phyloP scores from a whole-genome alignment of 1,284 basidiomycete species.

The Phlebopus sp. region DNA sequence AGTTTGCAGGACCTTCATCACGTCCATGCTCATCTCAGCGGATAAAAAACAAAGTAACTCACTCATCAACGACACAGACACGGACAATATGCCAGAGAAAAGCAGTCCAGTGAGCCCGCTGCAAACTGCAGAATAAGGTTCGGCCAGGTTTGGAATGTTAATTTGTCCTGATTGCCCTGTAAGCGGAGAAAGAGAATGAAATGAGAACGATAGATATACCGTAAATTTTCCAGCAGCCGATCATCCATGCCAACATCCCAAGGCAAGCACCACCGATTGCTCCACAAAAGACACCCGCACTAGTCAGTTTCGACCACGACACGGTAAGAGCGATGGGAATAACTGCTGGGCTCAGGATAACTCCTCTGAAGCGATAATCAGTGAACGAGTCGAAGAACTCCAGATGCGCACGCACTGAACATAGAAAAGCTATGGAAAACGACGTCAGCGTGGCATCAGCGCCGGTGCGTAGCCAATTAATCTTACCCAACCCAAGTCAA shows the following conservation, averaged over 20 bases:
- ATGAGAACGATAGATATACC: conserved; percentile 23
- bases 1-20: conserved; percentile 40
- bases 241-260: conserved; percentile 51
- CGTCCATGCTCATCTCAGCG: not conserved
- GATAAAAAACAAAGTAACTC: conserved; percentile 14
- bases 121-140: conserved; percentile 48
- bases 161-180: conserved; percentile 33
- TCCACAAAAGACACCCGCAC: conserved; percentile 40
- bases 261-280: conserved; percentile 41
- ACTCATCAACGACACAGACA: conserved; percentile 43
- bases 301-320: conserved; percentile 46
- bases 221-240: conserved; percentile 49
- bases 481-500: conserved; percentile 45
- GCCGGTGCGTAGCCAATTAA: not conserved
- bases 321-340: conserved; percentile 48
- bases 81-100: conserved; percentile 44
- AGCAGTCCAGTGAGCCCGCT: conserved; percentile 44
- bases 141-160: conserved; percentile 42
- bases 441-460: conserved; percentile 5
- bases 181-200: not conserved
- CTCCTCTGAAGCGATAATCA: conserved; percentile 34
- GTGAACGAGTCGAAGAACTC: not conserved
- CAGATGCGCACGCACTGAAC: conserved; percentile 37
- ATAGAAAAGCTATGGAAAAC: conserved; percentile 38
- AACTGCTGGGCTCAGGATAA: conserved; percentile 46